Evolutionary conservation across 768 basidiomycete species (phyloP), one percentile per base, ranked within the genome.

Genomic region (Pisolithus orientalis): DNA sequence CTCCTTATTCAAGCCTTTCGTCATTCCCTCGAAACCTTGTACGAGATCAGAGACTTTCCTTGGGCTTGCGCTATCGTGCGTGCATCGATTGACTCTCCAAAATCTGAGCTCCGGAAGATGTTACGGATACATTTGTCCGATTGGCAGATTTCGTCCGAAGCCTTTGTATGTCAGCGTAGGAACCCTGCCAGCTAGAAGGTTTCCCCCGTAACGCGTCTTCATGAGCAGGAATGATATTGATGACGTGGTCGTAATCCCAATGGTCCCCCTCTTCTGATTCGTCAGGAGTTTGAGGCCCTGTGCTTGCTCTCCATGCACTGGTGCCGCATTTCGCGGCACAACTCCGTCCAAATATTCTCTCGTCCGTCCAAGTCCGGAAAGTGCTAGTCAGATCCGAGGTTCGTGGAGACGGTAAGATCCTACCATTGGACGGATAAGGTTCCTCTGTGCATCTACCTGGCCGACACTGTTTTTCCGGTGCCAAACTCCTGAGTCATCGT

Each of bases 301-400:
- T 72, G 37, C 67, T 65, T 16, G 81, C 87, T 29, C 81, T 80
- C 92, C 91, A 94, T 17, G 83, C 90, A 60, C 86, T 90, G 2
- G 90, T 90, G n/a, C 90, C 89, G 45, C 80, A 82, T 46, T 70
- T 73, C 1, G 88, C 79, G 59, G 85, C 89, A 47, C 80, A 77
- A 67, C 83, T 84, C 93, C 90, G 94, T 42, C 93, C 94, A 64
- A 95, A 96, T 25, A 96, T 77, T 7, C 90, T 84, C 69, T 95
- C 94, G 66, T 96, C 93, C 11, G 94, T 78, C 92, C 92, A 95
- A 13, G 87, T 84, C 74, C 81, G 63, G 27, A 45, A 39, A 28
- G n/a, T 21, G 53, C 13, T 25, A 52, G 31, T 51, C 34, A 58
- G 38, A 28, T 13, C 14, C 28, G 39, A 38, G 28, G 34, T 39